Conservation (phyloP, 2,329 filamentous ascomycete species). For the Escovopsis weberi region DNA sequence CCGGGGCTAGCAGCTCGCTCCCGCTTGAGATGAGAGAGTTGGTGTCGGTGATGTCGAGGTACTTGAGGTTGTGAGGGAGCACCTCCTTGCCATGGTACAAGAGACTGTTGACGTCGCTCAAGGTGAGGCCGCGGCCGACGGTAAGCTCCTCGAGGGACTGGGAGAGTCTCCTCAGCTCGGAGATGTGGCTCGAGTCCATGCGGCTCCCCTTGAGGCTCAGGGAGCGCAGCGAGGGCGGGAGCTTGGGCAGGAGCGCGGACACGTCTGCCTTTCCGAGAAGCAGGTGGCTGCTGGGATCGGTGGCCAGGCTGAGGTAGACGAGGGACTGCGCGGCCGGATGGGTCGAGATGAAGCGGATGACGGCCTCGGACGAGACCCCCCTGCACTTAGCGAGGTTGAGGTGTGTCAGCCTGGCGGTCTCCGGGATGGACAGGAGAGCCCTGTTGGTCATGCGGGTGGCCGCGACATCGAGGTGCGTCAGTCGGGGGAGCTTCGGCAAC, state of each 20-base stretch:
- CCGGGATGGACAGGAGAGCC: slow-evolving; percentile 55
- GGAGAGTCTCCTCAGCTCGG: slow-evolving; percentile 47
- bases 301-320: slow-evolving; percentile 58
- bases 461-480: slow-evolving; percentile 69
- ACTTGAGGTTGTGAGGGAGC: slow-evolving; percentile 47
- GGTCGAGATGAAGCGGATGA: slow-evolving; percentile 55
- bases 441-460: slow-evolving; percentile 62
- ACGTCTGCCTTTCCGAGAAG: slow-evolving; percentile 54
- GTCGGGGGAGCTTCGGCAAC: slow-evolving; percentile 50
- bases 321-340: slow-evolving; percentile 56
- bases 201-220: slow-evolving; percentile 63
- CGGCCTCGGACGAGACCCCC: slow-evolving; percentile 46
- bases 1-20: slow-evolving; percentile 42
- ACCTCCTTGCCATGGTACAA: slow-evolving; percentile 34
- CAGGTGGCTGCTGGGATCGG: slow-evolving; percentile 58
- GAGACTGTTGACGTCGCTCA: slow-evolving; percentile 51
- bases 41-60: slow-evolving; percentile 59
- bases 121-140: slow-evolving; percentile 51
- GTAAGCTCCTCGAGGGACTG: slow-evolving; percentile 63
- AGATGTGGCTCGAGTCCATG: slow-evolving; percentile 50
- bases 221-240: slow-evolving; percentile 55
- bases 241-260: slow-evolving; percentile 45
- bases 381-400: slow-evolving; percentile 67
- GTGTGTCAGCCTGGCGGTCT: slow-evolving; percentile 60
- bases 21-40: slow-evolving; percentile 42